Percentiles rank a stretch among this genome's conserved stretches.
Evolutionary conservation across 2,329 filamentous ascomycete genomes (phyloP).

Genomic region (Aspergillus aculeatus): DNA sequence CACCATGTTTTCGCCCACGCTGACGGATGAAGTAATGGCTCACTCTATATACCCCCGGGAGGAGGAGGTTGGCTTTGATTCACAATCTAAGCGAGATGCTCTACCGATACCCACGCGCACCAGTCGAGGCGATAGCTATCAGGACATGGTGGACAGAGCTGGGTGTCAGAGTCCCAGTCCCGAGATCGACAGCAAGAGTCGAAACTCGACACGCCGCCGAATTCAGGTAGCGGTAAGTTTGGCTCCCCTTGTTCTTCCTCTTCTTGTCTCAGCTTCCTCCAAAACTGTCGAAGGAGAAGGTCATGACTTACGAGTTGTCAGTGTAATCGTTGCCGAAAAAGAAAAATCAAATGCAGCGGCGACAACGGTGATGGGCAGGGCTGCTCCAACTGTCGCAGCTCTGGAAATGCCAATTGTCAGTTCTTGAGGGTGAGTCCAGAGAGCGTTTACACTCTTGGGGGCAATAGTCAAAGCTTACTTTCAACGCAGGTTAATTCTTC

Average conservation of each 20-base stretch:
- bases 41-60: constrained; percentile 22
- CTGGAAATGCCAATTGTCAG: constrained; percentile 65
- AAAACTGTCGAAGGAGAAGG: neutral
- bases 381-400: constrained; percentile 80
- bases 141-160: constrained; percentile 23
- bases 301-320: constrained; percentile 38
- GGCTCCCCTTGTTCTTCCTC: neutral
- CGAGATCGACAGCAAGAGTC: constrained; percentile 38
- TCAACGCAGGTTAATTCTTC: constrained; percentile 36
- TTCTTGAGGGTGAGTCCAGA: constrained; percentile 68
- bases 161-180: constrained; percentile 23
- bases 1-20: constrained; percentile 18
- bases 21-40: constrained; percentile 25
- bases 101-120: constrained; percentile 25
- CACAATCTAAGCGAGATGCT: constrained; percentile 23
- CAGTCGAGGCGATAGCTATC: constrained; percentile 25
- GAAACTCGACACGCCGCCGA: constrained; percentile 47
- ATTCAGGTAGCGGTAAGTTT: constrained; percentile 53
- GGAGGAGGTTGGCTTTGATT: constrained; percentile 25
- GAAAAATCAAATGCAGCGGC: constrained; percentile 93
- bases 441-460: neutral
- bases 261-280: neutral
- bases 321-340: constrained; percentile 86
- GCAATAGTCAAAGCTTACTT: constrained; percentile 2
- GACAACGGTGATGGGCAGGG: constrained; percentile 72